phyloP scores from a whole-genome alignment of 768 basidiomycete genomes.

The Lactarius tabidus region DNA sequence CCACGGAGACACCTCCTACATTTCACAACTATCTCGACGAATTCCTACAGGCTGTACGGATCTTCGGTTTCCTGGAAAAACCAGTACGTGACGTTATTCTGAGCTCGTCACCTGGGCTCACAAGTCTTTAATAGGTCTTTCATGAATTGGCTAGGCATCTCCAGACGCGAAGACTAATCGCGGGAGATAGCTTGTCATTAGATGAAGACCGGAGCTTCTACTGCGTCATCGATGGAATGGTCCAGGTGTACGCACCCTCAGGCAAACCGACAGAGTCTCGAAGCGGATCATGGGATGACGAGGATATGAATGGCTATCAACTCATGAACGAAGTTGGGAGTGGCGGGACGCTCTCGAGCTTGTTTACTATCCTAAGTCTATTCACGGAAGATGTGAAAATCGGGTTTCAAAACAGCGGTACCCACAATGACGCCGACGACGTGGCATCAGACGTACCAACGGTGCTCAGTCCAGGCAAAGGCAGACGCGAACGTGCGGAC shows the following conservation, averaged over 20 bases:
- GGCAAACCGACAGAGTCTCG: constrained; percentile 46
- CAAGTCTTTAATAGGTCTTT: constrained; percentile 59
- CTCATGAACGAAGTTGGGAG: constrained; percentile 94
- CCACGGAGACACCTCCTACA: constrained; percentile 61
- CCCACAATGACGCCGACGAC: constrained; percentile 22
- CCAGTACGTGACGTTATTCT: constrained; percentile 55
- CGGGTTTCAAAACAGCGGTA: constrained; percentile 73
- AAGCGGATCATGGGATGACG: constrained; percentile 69
- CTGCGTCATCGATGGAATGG: constrained; percentile 96
- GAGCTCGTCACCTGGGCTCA: neutral
- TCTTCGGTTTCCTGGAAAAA: constrained; percentile 97
- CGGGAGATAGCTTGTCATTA: constrained; percentile 89
- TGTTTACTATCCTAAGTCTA: constrained; percentile 94
- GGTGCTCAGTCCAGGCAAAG: constrained; percentile 24
- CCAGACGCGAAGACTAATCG: constrained; percentile 91
- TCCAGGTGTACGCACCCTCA: constrained; percentile 84
- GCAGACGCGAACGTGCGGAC: constrained; percentile 44
- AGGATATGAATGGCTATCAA: constrained; percentile 93
- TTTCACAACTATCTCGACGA: constrained; percentile 98
- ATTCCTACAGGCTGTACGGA: constrained; percentile 91
- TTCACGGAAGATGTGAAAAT: constrained; percentile 94
- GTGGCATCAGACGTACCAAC: constrained; percentile 13
- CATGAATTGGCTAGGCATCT: constrained; percentile 95
- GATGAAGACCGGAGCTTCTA: constrained; percentile 95
- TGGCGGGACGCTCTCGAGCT: constrained; percentile 90